phyloP scores from a whole-genome alignment of 805 yeast species.

The Saccharomyces eubayanus region DNA sequence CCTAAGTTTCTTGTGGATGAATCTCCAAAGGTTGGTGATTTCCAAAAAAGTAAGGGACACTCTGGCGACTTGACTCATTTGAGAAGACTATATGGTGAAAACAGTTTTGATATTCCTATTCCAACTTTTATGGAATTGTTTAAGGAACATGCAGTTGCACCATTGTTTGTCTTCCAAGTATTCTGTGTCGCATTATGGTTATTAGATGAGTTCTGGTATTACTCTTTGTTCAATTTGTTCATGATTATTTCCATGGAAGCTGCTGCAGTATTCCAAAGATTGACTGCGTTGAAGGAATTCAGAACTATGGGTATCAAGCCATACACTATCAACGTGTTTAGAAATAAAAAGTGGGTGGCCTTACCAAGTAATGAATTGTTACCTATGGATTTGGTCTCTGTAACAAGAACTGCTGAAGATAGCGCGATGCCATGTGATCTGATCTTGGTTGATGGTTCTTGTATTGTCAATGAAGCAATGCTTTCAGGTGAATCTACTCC shows the following conservation, averaged over 20 bases:
- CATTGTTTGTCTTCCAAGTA: slow-evolving; percentile 92
- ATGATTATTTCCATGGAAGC: slow-evolving; percentile 91
- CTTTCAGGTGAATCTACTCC: slow-evolving; percentile 98
- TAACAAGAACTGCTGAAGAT: slow-evolving; percentile 83
- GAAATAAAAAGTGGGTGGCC: slow-evolving; percentile 63
- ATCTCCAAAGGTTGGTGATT: slow-evolving; percentile 45
- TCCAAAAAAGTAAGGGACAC: slow-evolving; percentile 51
- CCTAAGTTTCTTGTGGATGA: slow-evolving; percentile 65
- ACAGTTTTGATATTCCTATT: slow-evolving; percentile 88
- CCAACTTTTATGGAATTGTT: slow-evolving; percentile 87
- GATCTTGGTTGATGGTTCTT: slow-evolving; percentile 77
- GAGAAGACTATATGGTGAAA: slow-evolving; percentile 65
- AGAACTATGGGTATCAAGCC: slow-evolving; percentile 97
- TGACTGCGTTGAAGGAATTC: slow-evolving; percentile 88
- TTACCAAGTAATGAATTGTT: slow-evolving; percentile 65
- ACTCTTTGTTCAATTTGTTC: slow-evolving; percentile 80
- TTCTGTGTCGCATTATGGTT: slow-evolving; percentile 94
- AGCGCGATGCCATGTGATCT: slow-evolving; percentile 92
- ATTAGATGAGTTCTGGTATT: slow-evolving; percentile 95
- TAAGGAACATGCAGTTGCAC: slow-evolving; percentile 97
- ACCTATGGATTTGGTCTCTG: slow-evolving; percentile 87
- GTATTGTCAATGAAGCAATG: slow-evolving; percentile 98
- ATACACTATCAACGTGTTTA: slow-evolving; percentile 61
- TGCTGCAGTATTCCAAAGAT: slow-evolving; percentile 91
- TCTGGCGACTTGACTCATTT: slow-evolving; percentile 42